Percentiles rank a stretch among this genome's conserved stretches.
phyloP scores from a whole-genome alignment of 2,329 filamentous ascomycete genomes.

The Chrysosporium queenslandicum region DNA sequence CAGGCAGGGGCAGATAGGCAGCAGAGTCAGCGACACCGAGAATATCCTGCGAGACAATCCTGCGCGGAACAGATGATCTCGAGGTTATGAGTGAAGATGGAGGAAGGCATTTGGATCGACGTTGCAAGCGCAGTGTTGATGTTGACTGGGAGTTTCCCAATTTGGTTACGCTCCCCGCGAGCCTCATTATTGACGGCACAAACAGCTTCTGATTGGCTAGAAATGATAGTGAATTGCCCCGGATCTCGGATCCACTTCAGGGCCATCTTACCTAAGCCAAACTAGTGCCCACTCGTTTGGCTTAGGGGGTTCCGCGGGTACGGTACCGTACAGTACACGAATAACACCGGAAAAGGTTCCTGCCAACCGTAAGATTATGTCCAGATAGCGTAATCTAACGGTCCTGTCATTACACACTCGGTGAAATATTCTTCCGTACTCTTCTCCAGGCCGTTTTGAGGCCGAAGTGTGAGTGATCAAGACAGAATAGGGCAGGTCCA shows the following conservation, averaged over 20 bases:
- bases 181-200: conserved; percentile 1
- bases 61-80: background rate
- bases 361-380: too few species aligned
- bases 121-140: background rate
- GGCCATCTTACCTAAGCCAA: background rate
- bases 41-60: background rate
- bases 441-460: background rate
- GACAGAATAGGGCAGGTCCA: too few species aligned
- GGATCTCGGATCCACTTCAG: background rate
- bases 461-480: too few species aligned
- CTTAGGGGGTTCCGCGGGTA: too few species aligned
- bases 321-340: too few species aligned
- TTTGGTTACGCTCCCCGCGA: conserved; percentile 3
- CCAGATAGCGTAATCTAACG: too few species aligned
- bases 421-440: background rate
- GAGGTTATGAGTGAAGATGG: background rate
- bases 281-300: background rate
- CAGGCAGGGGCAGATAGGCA: background rate
- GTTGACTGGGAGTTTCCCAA: conserved; percentile 10
- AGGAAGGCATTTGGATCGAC: background rate
- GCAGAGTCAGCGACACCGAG: background rate
- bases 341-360: too few species aligned
- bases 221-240: background rate
- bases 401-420: too few species aligned
- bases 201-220: background rate